phyloP scores from a whole-genome alignment of 495 filamentous ascomycete genomes.

The Lepraria neglecta region DNA sequence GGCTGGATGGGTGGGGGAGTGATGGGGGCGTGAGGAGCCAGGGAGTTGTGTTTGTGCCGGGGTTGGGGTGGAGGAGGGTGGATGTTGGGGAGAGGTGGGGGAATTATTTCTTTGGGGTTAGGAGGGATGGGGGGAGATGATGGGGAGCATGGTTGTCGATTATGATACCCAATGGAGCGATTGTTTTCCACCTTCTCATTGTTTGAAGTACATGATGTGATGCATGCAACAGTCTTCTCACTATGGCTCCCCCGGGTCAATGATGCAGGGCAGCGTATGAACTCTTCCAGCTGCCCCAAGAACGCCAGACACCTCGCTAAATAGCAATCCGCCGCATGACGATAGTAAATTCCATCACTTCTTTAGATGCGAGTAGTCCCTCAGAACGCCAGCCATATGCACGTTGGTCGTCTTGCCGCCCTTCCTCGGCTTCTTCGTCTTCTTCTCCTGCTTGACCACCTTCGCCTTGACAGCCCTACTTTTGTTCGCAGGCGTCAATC shows the following conservation, averaged over 20 bases:
- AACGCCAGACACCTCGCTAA: conserved; percentile 16
- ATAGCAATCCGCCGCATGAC: neutral
- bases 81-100: conserved; percentile 75
- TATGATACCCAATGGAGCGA: neutral
- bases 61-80: conserved; percentile 85
- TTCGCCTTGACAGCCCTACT: conserved; percentile 55
- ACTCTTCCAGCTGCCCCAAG: neutral
- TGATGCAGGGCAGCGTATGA: neutral
- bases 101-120: conserved; percentile 93
- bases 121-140: conserved; percentile 41
- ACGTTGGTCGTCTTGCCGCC: conserved; percentile 84
- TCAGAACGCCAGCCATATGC: conserved; percentile 83
- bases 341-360: conserved; percentile 26
- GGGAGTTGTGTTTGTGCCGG: conserved; percentile 88
- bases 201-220: neutral
- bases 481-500: conserved; percentile 73
- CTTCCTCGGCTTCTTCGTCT: conserved; percentile 58
- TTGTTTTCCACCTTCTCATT: neutral
- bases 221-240: neutral
- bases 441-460: conserved; percentile 52
- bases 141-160: neutral
- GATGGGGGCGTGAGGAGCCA: conserved; percentile 49
- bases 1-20: conserved; percentile 47
- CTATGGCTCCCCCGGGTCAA: neutral
- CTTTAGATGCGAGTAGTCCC: conserved; percentile 70